A percentile compares a stretch with the other conserved stretches of the same genome.
Evolutionary conservation across 331 rosid species (phyloP).

Genomic region (Ulmus americana): DNA sequence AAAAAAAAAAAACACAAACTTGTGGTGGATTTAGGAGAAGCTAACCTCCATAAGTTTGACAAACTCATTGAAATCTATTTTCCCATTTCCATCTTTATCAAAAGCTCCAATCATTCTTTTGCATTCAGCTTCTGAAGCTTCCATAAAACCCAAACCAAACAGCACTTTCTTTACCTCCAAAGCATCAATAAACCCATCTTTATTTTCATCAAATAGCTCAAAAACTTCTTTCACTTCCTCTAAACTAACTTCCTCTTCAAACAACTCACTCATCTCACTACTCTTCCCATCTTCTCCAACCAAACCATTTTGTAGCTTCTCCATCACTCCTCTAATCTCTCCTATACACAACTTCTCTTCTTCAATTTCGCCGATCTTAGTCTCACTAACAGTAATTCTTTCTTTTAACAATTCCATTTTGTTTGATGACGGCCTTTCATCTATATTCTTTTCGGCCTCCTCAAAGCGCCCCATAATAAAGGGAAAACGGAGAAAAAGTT

Average conservation of each 20-base stretch:
- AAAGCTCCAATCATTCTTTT: conserved; percentile 30
- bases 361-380: not conserved
- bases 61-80: conserved; percentile 36
- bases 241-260: conserved; percentile 29
- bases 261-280: conserved; percentile 20
- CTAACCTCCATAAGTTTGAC: conserved; percentile 31
- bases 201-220: conserved; percentile 35
- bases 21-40: conserved; percentile 1
- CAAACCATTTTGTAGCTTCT: conserved; percentile 8
- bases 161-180: conserved; percentile 36
- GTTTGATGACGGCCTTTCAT: too few relatives aligned
- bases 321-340: conserved; percentile 26
- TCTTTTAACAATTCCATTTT: too few relatives aligned
- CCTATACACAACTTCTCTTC: conserved; percentile 13
- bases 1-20: not conserved
- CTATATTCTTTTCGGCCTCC: too few relatives aligned
- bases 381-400: too few relatives aligned
- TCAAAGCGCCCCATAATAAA: not conserved
- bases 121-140: conserved; percentile 27
- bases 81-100: conserved; percentile 37
- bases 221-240: conserved; percentile 41
- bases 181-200: conserved; percentile 43
- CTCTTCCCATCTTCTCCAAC: too few relatives aligned
- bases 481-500: not conserved
- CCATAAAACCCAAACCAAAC: conserved; percentile 23